Evolutionary conservation across 495 filamentous ascomycete genomes (phyloP), one percentile per base, ranked within the genome.

Genomic region (Cryomyces antarcticus): DNA sequence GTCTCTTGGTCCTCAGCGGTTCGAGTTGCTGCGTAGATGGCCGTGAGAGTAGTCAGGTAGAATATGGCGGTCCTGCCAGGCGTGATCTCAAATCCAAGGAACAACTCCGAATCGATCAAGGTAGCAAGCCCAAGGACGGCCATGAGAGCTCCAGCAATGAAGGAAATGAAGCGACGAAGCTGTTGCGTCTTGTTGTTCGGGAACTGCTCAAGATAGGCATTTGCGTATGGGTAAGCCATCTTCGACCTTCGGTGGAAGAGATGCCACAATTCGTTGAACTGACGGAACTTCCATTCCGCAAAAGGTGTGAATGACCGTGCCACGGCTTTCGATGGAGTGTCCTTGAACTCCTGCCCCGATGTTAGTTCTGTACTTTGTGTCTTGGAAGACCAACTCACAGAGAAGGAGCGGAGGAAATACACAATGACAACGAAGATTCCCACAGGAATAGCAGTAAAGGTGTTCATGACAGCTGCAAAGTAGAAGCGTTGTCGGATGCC

Each of bases 221-320:
- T 81, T 2, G 89, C 89, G 54, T 80, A 94, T 0, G 88, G 88
- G 51, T 87, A 84, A 5, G 92, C 94, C 82, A 95, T 89, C 50
- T 93, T 84, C 42, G 81, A 68, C 9, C 89, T 75, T 44, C 84
- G 79, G 47, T 84, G 71, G 52, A 94, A 97, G 1, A 96, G 64
- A 62, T 96, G 89, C 49, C 76, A 77, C 0, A 97, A 71, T 57
- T 97, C 89, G 52, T 97, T 97, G 67, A 96, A 96, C 57, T 96
- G 88, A 40, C 89, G 80, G 46, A 96, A 95, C 52, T 94, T 95
- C 92, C 89, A 96, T 57, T 92, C 81, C 2, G 92, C 89, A 39
- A 94, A 70, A 2, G 86, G 82, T 2, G 87, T 95, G 52, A 94
- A 97, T 50, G 81, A 77, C 10, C 89, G 76, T 24, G 82, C 78